Evolutionary conservation across 305 asterid species (phyloP).

Genomic region (Solanum hybrid): DNA sequence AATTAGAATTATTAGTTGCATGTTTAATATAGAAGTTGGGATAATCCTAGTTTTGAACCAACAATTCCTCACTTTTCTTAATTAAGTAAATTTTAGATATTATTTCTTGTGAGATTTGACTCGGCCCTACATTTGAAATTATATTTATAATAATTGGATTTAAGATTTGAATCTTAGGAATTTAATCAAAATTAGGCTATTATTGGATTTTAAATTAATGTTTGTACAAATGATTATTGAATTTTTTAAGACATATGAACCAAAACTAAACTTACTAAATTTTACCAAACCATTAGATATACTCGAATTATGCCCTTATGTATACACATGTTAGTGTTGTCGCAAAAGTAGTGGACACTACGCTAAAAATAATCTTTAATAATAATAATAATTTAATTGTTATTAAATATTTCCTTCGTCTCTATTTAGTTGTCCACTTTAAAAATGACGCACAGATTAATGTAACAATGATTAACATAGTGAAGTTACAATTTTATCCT

Average conservation of each 20-base stretch:
- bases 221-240: neutral
- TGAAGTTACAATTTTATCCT: too few species aligned
- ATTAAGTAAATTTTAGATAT: neutral
- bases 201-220: neutral
- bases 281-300: neutral
- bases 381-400: too few species aligned
- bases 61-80: neutral
- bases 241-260: neutral
- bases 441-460: too few species aligned
- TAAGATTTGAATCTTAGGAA: neutral
- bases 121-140: neutral
- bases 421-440: too few species aligned
- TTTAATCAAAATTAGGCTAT: neutral
- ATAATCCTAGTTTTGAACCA: neutral
- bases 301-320: neutral
- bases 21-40: neutral
- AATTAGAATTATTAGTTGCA: neutral
- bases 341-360: neutral
- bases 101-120: neutral
- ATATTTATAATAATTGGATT: neutral
- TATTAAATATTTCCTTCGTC: too few species aligned
- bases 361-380: too few species aligned
- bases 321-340: neutral
- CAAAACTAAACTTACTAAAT: neutral
- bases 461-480: too few species aligned